Base-by-base conservation (phyloP, 768 basidiomycete species). In the Lactarius tabidus region DNA sequence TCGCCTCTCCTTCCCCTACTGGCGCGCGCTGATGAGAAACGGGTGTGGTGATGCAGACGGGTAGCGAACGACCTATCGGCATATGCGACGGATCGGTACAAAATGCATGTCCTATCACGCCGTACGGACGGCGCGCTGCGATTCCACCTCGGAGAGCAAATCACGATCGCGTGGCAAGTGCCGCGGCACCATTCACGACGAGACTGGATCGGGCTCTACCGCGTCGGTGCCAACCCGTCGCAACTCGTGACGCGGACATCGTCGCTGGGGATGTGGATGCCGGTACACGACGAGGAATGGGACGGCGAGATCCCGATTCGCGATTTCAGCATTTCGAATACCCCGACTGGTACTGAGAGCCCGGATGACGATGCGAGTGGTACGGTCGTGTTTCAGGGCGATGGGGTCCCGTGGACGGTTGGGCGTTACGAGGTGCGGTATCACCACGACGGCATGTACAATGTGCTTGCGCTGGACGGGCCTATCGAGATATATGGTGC, bases 361-460 rank as follows among this genome's bases (percentile, higher is more conserved):
- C 73, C 75, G 14, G 72, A 73, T 14, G 83, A 84, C 35, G 77
- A 79, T 10, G 82, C 83, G 59, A 79, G 77, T 38, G 94, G 95
- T 1, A 80, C 78, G 7, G 81, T 93, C 6, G 82, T 85, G 5
- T 97, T 98, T 78, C 82, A 83, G 68, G 87, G 87, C 1, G 84
- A 91, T 70, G 85, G 84, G 20, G 78, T 98, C 28, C 95, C 96
- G 2, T 97, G 95, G 95, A 76, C 84, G 39, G 81, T 84, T 39
- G 97, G 96, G 8, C 77, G 77, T 59, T 99, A 98, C 73, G 97
- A 99, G 81, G 86, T 93, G 70, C 77, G 93, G 3, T 95, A 95
- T 73, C 97, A 99, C 72, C 95, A 98, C 72, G 93, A 97, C 74
- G 95, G 94, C 56, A 98, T 95, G 75, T 91, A 99, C 77, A 97